Evolutionary conservation across 1,284 basidiomycete genomes (phyloP), one percentile per base, ranked within the genome.

Genomic region (Termitomyces sp.): DNA sequence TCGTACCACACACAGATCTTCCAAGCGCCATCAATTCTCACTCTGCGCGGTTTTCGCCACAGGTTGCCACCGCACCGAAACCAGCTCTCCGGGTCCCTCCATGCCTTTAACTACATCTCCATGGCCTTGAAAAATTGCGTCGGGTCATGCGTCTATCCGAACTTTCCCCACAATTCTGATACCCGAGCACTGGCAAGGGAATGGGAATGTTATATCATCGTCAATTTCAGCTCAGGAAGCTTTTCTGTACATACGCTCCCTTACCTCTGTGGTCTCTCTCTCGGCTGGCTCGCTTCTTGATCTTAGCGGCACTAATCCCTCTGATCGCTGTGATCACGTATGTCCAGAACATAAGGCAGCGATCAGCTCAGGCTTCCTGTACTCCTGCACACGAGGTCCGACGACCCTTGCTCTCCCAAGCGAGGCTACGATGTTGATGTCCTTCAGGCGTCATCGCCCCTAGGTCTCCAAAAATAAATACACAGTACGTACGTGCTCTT

Each of bases 21-120:
- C 39, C 39, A 41, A 41, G 24, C 39, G 21, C 13, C 47, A 56
- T 57, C 54, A 54, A 5, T 42, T 38, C 49, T 19, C 34, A 30
- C 39, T 13, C 30, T 61, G 61, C 58, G 61, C 50, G 53, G 35
- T 62, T 62, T 62, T 61, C 57, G 61, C 61, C 60, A 62, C 55
- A 56, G 61, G 61, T 52, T 53, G 60, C 55, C 57, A 51, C 57
- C 38, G 18, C 37, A 31, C 28, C 37, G 8, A 14, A 37, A 37
- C 28, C 28, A 30, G 6, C 28, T 30, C 6, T 30, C 28, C 28
- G 28, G 28, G 28, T 30, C 3, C 28, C 28, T 30, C 28, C 28
- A 30, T 7, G 28, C 28, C 24, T 14, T 13, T 3, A 7, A 21
- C 39, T 19, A 6, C 39, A 38, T 38, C 37, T 38, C 37, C 37